phyloP scores from a whole-genome alignment of 148 eudicot species.

The Polygonum maritimum region DNA sequence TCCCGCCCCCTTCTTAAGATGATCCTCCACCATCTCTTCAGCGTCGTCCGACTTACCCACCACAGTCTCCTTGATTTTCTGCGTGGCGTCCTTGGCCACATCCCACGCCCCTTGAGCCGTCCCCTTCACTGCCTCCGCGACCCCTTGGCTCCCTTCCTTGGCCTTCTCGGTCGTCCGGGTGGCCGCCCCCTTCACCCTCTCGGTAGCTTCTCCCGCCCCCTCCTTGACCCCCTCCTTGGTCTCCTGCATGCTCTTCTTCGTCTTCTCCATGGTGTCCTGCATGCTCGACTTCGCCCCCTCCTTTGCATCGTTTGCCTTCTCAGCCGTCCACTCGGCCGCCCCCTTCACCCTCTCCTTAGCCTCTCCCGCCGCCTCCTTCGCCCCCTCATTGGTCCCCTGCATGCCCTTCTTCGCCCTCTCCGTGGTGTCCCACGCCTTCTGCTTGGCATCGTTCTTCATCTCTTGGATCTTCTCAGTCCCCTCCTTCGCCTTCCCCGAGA shows the following conservation, averaged over 20 bases:
- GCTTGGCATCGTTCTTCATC: constrained; percentile 27
- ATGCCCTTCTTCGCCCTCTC: constrained; percentile 16
- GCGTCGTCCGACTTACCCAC: constrained; percentile 46
- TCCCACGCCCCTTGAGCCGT: constrained; percentile 33
- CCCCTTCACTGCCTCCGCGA: constrained; percentile 7
- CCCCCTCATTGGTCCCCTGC: constrained; percentile 14
- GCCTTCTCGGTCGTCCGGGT: constrained; percentile 24
- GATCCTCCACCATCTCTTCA: constrained; percentile 44
- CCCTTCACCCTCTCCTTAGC: constrained; percentile 14
- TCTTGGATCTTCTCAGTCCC: constrained; percentile 14
- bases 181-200: constrained; percentile 8
- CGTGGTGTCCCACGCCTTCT: constrained; percentile 10
- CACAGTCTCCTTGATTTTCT: constrained; percentile 69
- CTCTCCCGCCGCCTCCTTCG: neutral
- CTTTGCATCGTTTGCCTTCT: constrained; percentile 27
- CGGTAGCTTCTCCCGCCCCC: constrained; percentile 14
- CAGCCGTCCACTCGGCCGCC: constrained; percentile 17
- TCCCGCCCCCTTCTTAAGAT: constrained; percentile 8
- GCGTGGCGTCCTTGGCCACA: constrained; percentile 40
- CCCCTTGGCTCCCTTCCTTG: constrained; percentile 14
- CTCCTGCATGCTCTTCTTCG: constrained; percentile 14
- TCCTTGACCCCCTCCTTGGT: constrained; percentile 18
- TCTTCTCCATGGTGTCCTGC: constrained; percentile 12
- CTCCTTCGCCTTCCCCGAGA: constrained; percentile 20
- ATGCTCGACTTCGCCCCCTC: constrained; percentile 14